A percentile compares a stretch with the other conserved stretches of the same genome.
Evolutionary conservation across 2,329 filamentous ascomycete genomes (phyloP).

Genomic region (Sporothrix luriei): DNA sequence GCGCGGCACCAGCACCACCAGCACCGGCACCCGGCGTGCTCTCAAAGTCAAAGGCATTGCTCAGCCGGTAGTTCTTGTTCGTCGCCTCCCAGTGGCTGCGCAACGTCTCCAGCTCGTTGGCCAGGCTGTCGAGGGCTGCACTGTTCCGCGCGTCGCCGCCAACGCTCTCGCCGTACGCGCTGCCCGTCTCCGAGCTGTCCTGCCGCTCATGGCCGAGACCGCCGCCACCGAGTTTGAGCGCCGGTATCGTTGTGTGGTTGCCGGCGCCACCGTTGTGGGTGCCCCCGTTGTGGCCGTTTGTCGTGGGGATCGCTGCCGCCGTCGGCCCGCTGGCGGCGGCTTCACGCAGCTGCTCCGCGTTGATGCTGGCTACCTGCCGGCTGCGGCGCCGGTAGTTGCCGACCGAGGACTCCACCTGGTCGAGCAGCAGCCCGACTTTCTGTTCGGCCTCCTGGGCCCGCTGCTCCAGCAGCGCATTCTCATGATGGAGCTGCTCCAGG

Average conservation of each 20-base stretch:
- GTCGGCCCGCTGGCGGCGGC: slow-evolving; percentile 36
- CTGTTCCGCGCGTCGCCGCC: slow-evolving; percentile 60
- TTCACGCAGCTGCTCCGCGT: slow-evolving; percentile 51
- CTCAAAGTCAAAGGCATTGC: slow-evolving; percentile 87
- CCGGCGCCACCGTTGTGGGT: slow-evolving; percentile 41
- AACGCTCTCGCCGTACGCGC: slow-evolving; percentile 60
- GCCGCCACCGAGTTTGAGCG: slow-evolving; percentile 31
- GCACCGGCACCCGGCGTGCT: slow-evolving; percentile 31
- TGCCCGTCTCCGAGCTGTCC: slow-evolving; percentile 63
- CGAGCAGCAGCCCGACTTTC: slow-evolving; percentile 87
- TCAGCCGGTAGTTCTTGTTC: slow-evolving; percentile 91
- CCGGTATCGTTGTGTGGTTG: slow-evolving; percentile 22
- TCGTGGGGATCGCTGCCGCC: not conserved
- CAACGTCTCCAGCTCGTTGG: slow-evolving; percentile 87
- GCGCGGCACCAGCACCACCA: not conserved
- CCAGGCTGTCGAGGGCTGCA: slow-evolving; percentile 82
- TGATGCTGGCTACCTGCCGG: slow-evolving; percentile 58
- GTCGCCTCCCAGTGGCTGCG: slow-evolving; percentile 93
- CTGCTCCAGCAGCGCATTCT: slow-evolving; percentile 78
- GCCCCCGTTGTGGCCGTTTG: slow-evolving; percentile 43
- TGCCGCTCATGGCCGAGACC: slow-evolving; percentile 51
- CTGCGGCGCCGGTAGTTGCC: slow-evolving; percentile 88
- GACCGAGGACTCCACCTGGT: slow-evolving; percentile 91
- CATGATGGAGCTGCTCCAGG: slow-evolving; percentile 77
- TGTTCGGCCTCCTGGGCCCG: slow-evolving; percentile 88